Evolutionary conservation across 2,329 filamentous ascomycete genomes (phyloP).

Genomic region (Ustulina deusta): DNA sequence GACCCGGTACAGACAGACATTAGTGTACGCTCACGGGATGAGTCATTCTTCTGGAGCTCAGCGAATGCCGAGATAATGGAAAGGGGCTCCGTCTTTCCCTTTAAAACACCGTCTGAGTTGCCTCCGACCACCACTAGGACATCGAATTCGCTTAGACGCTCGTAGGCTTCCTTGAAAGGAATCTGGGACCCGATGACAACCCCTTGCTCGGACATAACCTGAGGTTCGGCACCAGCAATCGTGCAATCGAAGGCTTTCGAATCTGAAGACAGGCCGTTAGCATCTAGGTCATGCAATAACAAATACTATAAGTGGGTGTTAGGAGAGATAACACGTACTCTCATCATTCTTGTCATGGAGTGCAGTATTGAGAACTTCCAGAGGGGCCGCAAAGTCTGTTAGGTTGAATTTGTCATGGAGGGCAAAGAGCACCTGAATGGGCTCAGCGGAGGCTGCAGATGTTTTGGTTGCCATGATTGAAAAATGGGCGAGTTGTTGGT

Average conservation of each 20-base stretch:
- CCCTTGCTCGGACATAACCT: conserved; percentile 71
- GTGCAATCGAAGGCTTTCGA: conserved; percentile 71
- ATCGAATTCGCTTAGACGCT: conserved; percentile 80
- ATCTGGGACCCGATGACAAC: conserved; percentile 79
- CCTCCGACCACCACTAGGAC: conserved; percentile 83
- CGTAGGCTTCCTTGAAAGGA: conserved; percentile 81
- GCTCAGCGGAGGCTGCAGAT: conserved; percentile 70
- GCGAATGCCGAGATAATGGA: conserved; percentile 80
- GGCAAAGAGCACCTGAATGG: conserved; percentile 70
- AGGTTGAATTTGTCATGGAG: conserved; percentile 71
- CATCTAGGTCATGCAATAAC: background rate
- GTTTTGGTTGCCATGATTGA: conserved; percentile 67
- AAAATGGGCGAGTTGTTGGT: conserved; percentile 25
- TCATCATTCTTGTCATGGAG: conserved; percentile 66
- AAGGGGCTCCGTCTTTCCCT: conserved; percentile 76
- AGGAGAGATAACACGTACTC: conserved; percentile 55
- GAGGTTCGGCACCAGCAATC: conserved; percentile 64
- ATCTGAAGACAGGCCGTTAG: conserved; percentile 51
- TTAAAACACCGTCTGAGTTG: conserved; percentile 71
- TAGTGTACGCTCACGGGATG: conserved; percentile 82
- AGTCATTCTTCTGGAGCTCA: conserved; percentile 83
- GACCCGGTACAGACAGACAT: conserved; percentile 84
- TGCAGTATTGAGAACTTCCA: conserved; percentile 64
- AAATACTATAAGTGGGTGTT: conserved; percentile 11
- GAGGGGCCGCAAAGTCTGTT: conserved; percentile 67